Base-by-base conservation (phyloP, 1,284 basidiomycete species). In the Tylopilus sp. region DNA sequence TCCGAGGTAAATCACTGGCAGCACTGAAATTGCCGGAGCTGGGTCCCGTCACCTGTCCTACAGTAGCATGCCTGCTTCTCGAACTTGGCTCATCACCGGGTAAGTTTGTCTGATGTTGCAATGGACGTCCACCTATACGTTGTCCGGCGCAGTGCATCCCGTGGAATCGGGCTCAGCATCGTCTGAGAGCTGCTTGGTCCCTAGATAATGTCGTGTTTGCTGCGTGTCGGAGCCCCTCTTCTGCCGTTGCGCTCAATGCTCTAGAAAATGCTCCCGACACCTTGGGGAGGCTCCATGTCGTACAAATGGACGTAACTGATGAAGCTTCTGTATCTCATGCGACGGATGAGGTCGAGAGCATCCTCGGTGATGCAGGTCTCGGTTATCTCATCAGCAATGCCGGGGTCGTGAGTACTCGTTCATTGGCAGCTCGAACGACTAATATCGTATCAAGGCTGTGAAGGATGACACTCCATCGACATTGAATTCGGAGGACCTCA, bases 371-470 rank as follows among this genome's bases (percentile, higher is more conserved):
- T 16, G 38, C 36, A 2, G 59, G 63, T 4, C 49, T 68, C 13
- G 61, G 68, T 46, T 69, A 65, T 41, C 55, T 69, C 19, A 45
- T 69, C 36, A 67, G 65, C 50, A 67, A 64, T 35, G 66, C 67
- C 8, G 65, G 57, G 2, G 49, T 65, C 26, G 65, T 64, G 36
- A 42, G 64, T 58, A 16, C 30, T 11, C 10, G 8, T 25, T 16
- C 18, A 10, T 18, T 9, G 0, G 2, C 15, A 4, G 21, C 7
- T 19, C 6, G 13, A 30, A 26, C 19, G 26, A 3, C 40, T 39
- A 10, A 44, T 28, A 19, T 5, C 15, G 2, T 30, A 16, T 15
- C 21, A 25, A 61, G 59, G 46, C 52, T 19, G 19, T 52, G 11
- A 55, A 42, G 16, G 21, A 58, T 33, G 63, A 63, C 38, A 47